Percentiles rank a stretch among this genome's conserved stretches.
Conservation (phyloP, 805 yeast species). For the Yarrowia sp. region DNA sequence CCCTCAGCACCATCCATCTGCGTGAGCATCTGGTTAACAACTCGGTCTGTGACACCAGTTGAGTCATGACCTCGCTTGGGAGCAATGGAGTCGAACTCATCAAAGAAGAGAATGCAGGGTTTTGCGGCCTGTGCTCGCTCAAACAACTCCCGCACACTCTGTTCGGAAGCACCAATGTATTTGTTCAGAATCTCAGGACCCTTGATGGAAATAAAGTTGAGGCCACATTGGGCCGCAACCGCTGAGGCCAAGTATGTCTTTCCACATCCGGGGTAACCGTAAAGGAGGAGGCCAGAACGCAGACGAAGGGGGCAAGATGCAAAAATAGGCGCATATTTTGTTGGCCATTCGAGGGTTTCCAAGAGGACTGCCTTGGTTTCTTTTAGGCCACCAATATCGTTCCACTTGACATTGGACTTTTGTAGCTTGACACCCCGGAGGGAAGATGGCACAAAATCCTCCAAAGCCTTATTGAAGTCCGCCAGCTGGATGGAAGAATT, state of each 20-base stretch:
- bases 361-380: conserved; percentile 71
- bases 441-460: conserved; percentile 73
- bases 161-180: conserved; percentile 96
- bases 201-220: conserved; percentile 87
- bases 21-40: conserved; percentile 92
- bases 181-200: conserved; percentile 95
- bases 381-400: conserved; percentile 81
- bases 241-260: conserved; percentile 91
- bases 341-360: conserved; percentile 96
- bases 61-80: conserved; percentile 97
- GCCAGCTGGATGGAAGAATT: conserved; percentile 32
- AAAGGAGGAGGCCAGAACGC: conserved; percentile 83
- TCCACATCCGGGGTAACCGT: conserved; percentile 98
- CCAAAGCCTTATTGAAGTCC: conserved; percentile 55
- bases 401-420: conserved; percentile 73
- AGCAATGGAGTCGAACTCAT: conserved; percentile 95
- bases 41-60: conserved; percentile 96
- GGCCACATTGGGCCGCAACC: conserved; percentile 87
- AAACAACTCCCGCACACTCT: conserved; percentile 85
- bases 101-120: conserved; percentile 89
- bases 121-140: conserved; percentile 93
- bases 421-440: conserved; percentile 83
- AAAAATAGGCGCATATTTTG: conserved; percentile 93
- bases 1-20: conserved; percentile 99
- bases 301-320: conserved; percentile 79